These are phyloP conservation scores for Botrytis elliptica DNA, from an alignment of 2,329 filamentous ascomycete species.

Conservation along the genomic window DNA sequence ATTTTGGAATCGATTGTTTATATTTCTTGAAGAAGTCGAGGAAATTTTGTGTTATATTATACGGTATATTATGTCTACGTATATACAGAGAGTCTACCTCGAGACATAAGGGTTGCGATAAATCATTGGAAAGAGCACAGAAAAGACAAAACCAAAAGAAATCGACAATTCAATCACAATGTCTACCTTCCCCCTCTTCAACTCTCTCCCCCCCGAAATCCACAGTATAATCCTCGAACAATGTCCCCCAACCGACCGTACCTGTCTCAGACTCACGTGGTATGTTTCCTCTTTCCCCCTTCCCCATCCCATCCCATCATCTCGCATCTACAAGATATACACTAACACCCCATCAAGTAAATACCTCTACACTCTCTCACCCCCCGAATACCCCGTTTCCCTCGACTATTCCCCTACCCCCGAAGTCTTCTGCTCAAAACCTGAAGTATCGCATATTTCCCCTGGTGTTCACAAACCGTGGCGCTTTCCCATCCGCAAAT, in stretches of 20 bases:
- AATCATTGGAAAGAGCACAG: not conserved
- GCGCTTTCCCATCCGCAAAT: not conserved
- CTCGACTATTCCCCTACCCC: conserved; percentile 23
- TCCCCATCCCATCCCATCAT: not conserved
- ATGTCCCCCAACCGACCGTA: conserved; percentile 32
- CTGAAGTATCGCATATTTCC: not conserved
- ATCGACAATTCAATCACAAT: not conserved
- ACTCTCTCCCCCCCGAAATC: conserved; percentile 33
- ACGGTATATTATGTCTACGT: rapidly evolving
- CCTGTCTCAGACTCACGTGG: conserved; percentile 35
- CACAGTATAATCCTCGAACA: conserved; percentile 30
- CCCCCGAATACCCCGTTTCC: conserved; percentile 14
- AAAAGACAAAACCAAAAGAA: not conserved
- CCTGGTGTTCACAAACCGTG: not conserved
- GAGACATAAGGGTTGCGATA: not conserved
- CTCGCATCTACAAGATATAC: not conserved
- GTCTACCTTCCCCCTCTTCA: not conserved
- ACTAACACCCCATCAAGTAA: conserved; percentile 23
- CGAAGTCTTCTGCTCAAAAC: conserved; percentile 20
- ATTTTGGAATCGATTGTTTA: not conserved
- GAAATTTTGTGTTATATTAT: not conserved
- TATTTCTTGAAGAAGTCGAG: not conserved
- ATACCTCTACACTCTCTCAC: conserved; percentile 29
- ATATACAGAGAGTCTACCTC: not conserved
- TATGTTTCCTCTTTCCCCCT: conserved; percentile 33